phyloP scores from a whole-genome alignment of 163 green algal genomes.

The Chlamydomonas reinhardtii region DNA sequence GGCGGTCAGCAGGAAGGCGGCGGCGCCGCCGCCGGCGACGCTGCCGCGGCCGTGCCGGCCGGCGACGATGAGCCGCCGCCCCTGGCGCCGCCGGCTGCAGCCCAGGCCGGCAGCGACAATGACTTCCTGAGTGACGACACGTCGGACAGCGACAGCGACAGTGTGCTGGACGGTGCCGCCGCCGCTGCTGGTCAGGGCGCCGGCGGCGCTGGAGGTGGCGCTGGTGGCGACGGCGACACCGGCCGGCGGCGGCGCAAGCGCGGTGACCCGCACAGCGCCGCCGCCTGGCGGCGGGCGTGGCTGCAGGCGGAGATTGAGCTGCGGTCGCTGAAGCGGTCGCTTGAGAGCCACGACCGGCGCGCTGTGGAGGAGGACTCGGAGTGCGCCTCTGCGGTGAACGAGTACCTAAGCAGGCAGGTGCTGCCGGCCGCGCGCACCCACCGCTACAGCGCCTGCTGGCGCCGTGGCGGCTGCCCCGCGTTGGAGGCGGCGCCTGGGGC shows the following conservation, averaged over 20 bases:
- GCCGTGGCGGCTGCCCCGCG: too few species aligned
- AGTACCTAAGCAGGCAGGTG: slow-evolving; percentile 36
- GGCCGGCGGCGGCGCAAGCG: not conserved
- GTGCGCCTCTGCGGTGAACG: not conserved
- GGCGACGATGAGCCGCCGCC: too few species aligned
- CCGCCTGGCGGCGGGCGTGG: not conserved
- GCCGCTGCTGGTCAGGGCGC: not conserved
- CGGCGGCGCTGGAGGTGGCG: not conserved
- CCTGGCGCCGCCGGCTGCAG: too few species aligned
- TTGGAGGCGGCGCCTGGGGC: too few species aligned
- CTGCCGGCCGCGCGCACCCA: slow-evolving; percentile 16
- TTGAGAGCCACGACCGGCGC: not conserved
- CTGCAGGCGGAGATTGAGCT: not conserved
- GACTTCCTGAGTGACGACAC: too few species aligned
- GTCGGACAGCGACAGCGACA: too few species aligned
- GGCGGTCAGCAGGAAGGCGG: too few species aligned
- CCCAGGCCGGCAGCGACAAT: too few species aligned
- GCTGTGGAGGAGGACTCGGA: not conserved
- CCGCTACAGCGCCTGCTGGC: slow-evolving; percentile 42
- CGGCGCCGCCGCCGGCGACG: too few species aligned
- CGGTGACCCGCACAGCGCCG: too few species aligned
- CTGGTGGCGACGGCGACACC: not conserved
- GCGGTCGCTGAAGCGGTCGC: not conserved
- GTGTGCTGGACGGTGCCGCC: too few species aligned
- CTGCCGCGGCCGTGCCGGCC: too few species aligned